Conservation (phyloP, 768 basidiomycete genomes). For the Pleurotus tuber-regium region DNA sequence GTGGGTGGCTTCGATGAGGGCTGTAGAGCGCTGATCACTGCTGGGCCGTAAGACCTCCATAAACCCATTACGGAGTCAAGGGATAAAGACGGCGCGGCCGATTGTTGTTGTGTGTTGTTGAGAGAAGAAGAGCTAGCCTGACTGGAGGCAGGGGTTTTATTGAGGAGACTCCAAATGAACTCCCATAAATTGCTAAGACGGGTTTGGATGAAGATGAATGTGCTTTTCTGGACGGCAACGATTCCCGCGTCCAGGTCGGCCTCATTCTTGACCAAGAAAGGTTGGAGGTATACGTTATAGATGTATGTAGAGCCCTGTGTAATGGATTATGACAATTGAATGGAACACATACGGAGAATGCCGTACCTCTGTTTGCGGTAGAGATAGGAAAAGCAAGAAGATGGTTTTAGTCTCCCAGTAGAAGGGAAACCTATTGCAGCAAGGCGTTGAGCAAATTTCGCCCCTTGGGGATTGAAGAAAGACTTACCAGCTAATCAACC, state of each 20-base stretch:
- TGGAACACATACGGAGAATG: constrained; percentile 7
- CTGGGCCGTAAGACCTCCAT: constrained; percentile 40
- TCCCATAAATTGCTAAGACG: constrained; percentile 50
- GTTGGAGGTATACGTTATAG: constrained; percentile 57
- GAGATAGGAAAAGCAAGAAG: constrained; percentile 63
- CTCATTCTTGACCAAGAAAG: constrained; percentile 60
- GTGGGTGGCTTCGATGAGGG: constrained; percentile 11
- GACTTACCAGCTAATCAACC: constrained; percentile 63
- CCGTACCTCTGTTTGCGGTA: constrained; percentile 67
- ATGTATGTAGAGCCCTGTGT: constrained; percentile 65
- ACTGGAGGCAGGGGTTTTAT: constrained; percentile 29
- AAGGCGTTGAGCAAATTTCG: constrained; percentile 16
- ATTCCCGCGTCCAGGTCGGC: constrained; percentile 59
- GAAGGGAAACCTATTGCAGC: constrained; percentile 63
- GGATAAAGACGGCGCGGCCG: constrained; percentile 13
- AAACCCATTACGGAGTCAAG: constrained; percentile 32
- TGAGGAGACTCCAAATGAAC: constrained; percentile 39
- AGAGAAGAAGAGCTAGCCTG: constrained; percentile 21
- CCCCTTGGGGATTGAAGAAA: constrained; percentile 9
- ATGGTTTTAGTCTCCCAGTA: constrained; percentile 74
- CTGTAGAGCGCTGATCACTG: constrained; percentile 32
- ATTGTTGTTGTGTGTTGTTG: constrained; percentile 20
- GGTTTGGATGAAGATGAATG: constrained; percentile 51
- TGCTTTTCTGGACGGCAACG: constrained; percentile 49
- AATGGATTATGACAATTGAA: constrained; percentile 10